Percentiles rank a stretch among this genome's conserved stretches.
phyloP scores from a whole-genome alignment of 306 rosid genomes.

The Aeschynomene evenia region DNA sequence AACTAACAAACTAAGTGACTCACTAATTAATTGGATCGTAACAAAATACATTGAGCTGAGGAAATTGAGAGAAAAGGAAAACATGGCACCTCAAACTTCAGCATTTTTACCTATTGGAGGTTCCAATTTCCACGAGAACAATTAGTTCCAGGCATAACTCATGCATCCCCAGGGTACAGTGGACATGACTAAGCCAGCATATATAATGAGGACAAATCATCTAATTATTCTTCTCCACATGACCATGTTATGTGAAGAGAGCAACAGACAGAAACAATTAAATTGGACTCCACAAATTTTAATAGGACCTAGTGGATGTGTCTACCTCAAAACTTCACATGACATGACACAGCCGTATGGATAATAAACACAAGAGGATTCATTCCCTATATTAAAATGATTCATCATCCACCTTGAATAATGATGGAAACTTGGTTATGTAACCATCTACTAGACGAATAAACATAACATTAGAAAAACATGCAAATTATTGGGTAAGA shows the following conservation, averaged over 20 bases:
- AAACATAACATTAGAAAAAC: neutral
- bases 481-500: neutral
- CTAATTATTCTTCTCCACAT: neutral
- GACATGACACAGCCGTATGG: neutral
- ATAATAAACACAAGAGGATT: neutral
- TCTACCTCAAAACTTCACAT: neutral
- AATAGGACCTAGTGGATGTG: neutral
- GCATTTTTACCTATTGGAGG: conserved; percentile 14
- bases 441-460: conserved; percentile 1
- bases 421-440: neutral
- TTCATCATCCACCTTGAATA: conserved; percentile 2
- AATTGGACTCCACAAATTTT: neutral
- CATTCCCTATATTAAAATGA: neutral
- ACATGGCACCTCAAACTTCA: neutral
- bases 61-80: conserved; percentile 21
- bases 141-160: neutral
- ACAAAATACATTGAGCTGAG: neutral
- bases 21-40: too few species aligned
- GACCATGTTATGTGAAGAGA: neutral
- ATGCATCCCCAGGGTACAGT: neutral
- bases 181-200: neutral
- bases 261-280: neutral
- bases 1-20: too few species aligned
- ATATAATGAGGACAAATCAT: neutral
- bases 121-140: neutral